Base-by-base conservation (phyloP, 208 protist genomes). In the Acanthamoeba royreba region DNA sequence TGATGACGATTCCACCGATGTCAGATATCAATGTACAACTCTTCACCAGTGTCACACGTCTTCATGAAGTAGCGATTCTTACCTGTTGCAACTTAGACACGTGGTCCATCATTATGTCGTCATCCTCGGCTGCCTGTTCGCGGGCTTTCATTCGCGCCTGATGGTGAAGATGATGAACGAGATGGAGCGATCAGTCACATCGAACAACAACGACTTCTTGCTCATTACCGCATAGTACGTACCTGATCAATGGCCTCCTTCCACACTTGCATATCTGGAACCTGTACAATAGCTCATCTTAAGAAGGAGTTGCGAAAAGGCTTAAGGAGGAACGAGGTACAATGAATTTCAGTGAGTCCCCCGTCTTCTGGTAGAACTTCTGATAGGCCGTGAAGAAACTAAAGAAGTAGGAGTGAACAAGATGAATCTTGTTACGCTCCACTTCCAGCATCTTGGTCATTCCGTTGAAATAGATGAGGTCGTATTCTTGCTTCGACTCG, bases 391-490 rank as follows among this genome's bases (percentile, higher is more conserved):
- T 35, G 28, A 43, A 90, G 83, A 90, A 90, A 0, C 66, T 31
- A 42, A 69, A 43, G 49, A 69, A 90, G 52, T 43, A 38, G 0
- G 46, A 58, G 22, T 69, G 83, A 42, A 90, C 38, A 33, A 69
- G 46, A 46, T 90, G 46, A 25, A 90, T 90, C 52, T 90, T 90
- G 46, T 90, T 90, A 19, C 83, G 25, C 52, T 90, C 83, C 2
- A 69, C 83, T 35, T 90, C 83, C 52, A 90, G 58, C 52, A 90
- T 58, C 83, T 90, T 90, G 33, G 53, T 69, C 46, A 90, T 69
- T 11, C 52, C 83, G 17, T 58, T 90, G 83, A 69, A 69, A 52
- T 90, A 90, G 31, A 69, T 90, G 22, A 58, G 31, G 31, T 90
- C 83, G 33, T 90, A 90, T 28, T 90, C 52, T 22, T 90, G 83